Conservation (phyloP, 768 basidiomycete species). For the Suillus subaureus region DNA sequence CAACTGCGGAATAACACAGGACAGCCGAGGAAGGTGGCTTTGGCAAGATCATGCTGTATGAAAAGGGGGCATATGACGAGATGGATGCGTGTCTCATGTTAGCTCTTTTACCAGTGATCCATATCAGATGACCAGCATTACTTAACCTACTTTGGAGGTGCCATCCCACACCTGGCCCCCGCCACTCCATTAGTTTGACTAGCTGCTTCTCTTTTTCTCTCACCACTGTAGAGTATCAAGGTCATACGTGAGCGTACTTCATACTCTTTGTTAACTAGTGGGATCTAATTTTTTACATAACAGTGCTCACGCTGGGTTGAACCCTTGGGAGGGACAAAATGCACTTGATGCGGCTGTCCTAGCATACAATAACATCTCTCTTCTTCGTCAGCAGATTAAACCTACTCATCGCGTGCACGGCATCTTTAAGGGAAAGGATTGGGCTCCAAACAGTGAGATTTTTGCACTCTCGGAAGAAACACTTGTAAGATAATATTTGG, state of each 20-base stretch:
- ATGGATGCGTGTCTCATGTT: slow-evolving; percentile 76
- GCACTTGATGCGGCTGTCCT: slow-evolving; percentile 80
- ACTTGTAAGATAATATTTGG: background rate
- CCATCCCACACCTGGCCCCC: slow-evolving; percentile 73
- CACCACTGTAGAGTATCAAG: slow-evolving; percentile 60
- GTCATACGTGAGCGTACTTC: slow-evolving; percentile 56
- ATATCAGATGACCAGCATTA: background rate
- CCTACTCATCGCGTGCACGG: slow-evolving; percentile 78
- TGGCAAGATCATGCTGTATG: slow-evolving; percentile 65
- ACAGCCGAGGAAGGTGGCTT: slow-evolving; percentile 73
- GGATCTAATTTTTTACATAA: background rate
- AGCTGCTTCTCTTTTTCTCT: slow-evolving; percentile 61
- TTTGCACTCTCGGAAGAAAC: background rate
- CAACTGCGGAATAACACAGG: background rate
- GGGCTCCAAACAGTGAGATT: slow-evolving; percentile 64
- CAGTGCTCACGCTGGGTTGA: slow-evolving; percentile 71
- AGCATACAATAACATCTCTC: slow-evolving; percentile 75
- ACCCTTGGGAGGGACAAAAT: slow-evolving; percentile 80
- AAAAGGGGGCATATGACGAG: slow-evolving; percentile 65
- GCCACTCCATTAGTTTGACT: slow-evolving; percentile 58
- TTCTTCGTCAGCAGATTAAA: slow-evolving; percentile 76
- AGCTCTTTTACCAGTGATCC: slow-evolving; percentile 14
- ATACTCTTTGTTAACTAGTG: background rate
- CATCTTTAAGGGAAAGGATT: slow-evolving; percentile 69
- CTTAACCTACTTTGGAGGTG: slow-evolving; percentile 45